A percentile compares a stretch with the other conserved stretches of the same genome.
These are phyloP conservation scores for Leucogyrophana mollusca DNA, from an alignment of 768 basidiomycete genomes.

Conservation along the genomic window DNA sequence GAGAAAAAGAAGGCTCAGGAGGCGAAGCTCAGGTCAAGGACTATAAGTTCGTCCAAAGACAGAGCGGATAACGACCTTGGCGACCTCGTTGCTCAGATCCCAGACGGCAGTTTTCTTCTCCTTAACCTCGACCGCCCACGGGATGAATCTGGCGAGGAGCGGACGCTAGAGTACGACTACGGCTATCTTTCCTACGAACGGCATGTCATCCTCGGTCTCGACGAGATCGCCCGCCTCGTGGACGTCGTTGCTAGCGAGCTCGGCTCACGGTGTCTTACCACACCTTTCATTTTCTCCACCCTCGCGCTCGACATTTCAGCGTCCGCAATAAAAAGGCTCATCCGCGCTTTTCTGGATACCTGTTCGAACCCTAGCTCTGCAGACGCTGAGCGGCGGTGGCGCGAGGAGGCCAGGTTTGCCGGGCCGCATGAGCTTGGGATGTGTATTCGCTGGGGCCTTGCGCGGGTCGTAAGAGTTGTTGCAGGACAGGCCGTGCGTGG, in stretches of 20 bases:
- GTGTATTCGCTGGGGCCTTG: slow-evolving; percentile 91
- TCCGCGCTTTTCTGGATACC: slow-evolving; percentile 76
- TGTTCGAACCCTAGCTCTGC: slow-evolving; percentile 36
- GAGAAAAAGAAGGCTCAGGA: slow-evolving; percentile 43
- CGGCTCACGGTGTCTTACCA: slow-evolving; percentile 71
- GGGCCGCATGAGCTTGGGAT: slow-evolving; percentile 88
- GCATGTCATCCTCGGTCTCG: slow-evolving; percentile 75
- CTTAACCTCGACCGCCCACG: slow-evolving; percentile 50
- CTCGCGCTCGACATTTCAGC: slow-evolving; percentile 83
- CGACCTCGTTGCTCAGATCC: slow-evolving; percentile 37
- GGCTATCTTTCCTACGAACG: slow-evolving; percentile 74
- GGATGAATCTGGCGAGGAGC: slow-evolving; percentile 36
- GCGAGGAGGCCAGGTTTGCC: slow-evolving; percentile 81
- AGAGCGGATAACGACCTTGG: slow-evolving; percentile 27
- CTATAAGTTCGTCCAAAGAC: slow-evolving; percentile 37
- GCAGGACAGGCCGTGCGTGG: slow-evolving; percentile 78
- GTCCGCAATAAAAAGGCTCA: slow-evolving; percentile 71
- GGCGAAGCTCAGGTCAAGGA: slow-evolving; percentile 36
- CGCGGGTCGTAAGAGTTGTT: slow-evolving; percentile 69
- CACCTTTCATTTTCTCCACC: slow-evolving; percentile 89
- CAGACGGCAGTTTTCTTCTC: slow-evolving; percentile 54
- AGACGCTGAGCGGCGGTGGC: slow-evolving; percentile 58
- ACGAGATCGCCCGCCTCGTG: slow-evolving; percentile 72
- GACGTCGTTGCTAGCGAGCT: slow-evolving; percentile 69
- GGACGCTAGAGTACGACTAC: slow-evolving; percentile 49